These are phyloP conservation scores for Isabelozyma rhagii DNA, from an alignment of 805 yeast species.

Conservation along the genomic window DNA sequence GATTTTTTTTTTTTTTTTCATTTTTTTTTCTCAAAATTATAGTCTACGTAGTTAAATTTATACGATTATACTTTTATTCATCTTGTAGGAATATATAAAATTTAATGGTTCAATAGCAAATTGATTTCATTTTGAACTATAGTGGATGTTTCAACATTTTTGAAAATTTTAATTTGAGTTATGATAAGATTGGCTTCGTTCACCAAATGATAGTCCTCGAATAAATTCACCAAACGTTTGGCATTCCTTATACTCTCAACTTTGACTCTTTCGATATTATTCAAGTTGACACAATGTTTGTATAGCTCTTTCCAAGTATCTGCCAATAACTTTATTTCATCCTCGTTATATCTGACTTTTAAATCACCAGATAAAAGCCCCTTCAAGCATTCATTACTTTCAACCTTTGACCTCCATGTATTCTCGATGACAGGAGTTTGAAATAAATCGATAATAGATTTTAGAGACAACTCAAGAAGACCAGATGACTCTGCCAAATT, in stretches of 20 bases:
- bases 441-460: conserved; percentile 15
- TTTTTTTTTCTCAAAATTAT: too few species aligned
- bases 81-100: conserved; percentile 11
- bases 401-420: conserved; percentile 63
- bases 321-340: conserved; percentile 14
- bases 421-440: conserved; percentile 25
- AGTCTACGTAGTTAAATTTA: neutral
- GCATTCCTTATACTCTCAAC: conserved; percentile 43
- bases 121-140: conserved; percentile 39
- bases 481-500: neutral
- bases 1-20: too few species aligned
- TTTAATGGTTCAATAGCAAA: too few species aligned
- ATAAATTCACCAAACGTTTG: conserved; percentile 13
- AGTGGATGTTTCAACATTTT: conserved; percentile 40
- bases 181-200: conserved; percentile 10
- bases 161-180: conserved; percentile 11
- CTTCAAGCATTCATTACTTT: conserved; percentile 40
- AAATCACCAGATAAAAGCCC: conserved; percentile 7
- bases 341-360: conserved; percentile 4
- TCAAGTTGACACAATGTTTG: conserved; percentile 28
- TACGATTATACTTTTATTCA: neutral
- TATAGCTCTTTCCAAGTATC: conserved; percentile 19
- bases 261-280: conserved; percentile 58
- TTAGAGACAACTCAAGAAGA: neutral
- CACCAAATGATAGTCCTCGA: conserved; percentile 9